Evolutionary conservation across 2,329 filamentous ascomycete species (phyloP), one percentile per base, ranked within the genome.

Genomic region (Thermomyces lanuginosus): DNA sequence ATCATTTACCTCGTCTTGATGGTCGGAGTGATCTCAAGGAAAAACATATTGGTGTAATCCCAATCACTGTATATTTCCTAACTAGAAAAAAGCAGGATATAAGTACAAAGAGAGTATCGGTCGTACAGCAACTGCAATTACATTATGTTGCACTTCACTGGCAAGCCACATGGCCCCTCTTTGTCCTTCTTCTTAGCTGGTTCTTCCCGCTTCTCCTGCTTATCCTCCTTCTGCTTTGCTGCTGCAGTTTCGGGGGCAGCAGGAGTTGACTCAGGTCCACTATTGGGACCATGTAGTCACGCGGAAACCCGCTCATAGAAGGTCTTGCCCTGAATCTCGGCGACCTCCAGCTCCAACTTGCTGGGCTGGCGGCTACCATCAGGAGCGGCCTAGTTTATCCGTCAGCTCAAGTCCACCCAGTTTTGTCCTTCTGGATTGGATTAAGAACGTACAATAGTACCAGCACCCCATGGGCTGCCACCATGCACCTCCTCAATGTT

Each of bases 381-480:
- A 33, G 49, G 63, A 35, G 51, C 63, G 17, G 31, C 31, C 31
- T 33, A 63, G 66, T 31, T 17, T 20, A 25, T 11, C 30, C 9
- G 7, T 39, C 14, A 40, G 36, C 12, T n/a, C n/a, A n/a, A n/a
- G n/a, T n/a, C n/a, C n/a, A n/a, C n/a, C n/a, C n/a, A n/a, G n/a
- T n/a, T n/a, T n/a, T n/a, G n/a, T n/a, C n/a, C n/a, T n/a, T n/a
- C n/a, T n/a, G n/a, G n/a, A n/a, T n/a, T n/a, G n/a, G n/a, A n/a
- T n/a, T 10, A 8, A 16, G 18, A 31, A 48, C 63, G 50, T 59
- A 66, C 72, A 44, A 92, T 91, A 38, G 86, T 92, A 49, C 89
- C 89, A 17, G 86, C 84, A 45, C 86, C 89, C 89, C 89, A 98
- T 20, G 89, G 66, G 34, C 68, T 72, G 35, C 89, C 89, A 46